phyloP scores from a whole-genome alignment of 352 stramenopile species.

The Saprolegnia diclina region DNA sequence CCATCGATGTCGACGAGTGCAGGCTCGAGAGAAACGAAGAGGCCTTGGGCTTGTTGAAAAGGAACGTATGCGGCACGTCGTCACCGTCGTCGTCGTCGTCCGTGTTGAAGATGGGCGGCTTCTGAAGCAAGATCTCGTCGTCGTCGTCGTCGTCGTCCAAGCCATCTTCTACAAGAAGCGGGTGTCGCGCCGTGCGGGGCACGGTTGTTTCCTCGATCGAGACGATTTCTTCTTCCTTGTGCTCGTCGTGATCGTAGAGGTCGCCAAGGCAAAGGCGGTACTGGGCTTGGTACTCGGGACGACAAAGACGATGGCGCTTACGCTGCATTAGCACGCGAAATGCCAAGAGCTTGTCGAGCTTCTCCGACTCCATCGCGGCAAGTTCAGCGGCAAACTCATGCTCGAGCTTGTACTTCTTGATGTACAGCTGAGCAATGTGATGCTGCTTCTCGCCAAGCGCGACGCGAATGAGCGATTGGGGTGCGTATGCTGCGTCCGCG shows the following conservation, averaged over 20 bases:
- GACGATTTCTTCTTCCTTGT: conserved; percentile 46
- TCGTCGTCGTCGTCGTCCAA: conserved; percentile 20
- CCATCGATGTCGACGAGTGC: conserved; percentile 4
- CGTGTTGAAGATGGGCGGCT: conserved; percentile 6
- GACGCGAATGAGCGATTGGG: conserved; percentile 46
- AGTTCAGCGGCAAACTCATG: conserved; percentile 56
- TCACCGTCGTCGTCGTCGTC: conserved; percentile 3
- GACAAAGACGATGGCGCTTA: conserved; percentile 20
- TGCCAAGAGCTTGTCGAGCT: conserved; percentile 42
- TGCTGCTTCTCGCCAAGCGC: conserved; percentile 58
- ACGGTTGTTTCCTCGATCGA: conserved; percentile 56
- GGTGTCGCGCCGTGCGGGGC: conserved; percentile 9
- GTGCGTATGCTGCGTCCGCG: conserved; percentile 38
- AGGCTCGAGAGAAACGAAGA: conserved; percentile 6
- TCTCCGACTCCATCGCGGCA: conserved; percentile 47
- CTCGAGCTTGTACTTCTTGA: conserved; percentile 71
- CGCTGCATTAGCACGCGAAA: conserved; percentile 52
- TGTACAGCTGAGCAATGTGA: conserved; percentile 72
- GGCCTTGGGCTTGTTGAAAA: background rate
- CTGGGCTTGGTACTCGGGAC: conserved; percentile 32
- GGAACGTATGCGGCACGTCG: background rate
- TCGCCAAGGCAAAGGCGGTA: conserved; percentile 41
- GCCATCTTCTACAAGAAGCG: background rate
- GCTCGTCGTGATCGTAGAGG: conserved; percentile 43
- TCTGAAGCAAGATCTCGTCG: conserved; percentile 20